Conservation (phyloP, 768 basidiomycete genomes). For the Nidularia pulvinata region DNA sequence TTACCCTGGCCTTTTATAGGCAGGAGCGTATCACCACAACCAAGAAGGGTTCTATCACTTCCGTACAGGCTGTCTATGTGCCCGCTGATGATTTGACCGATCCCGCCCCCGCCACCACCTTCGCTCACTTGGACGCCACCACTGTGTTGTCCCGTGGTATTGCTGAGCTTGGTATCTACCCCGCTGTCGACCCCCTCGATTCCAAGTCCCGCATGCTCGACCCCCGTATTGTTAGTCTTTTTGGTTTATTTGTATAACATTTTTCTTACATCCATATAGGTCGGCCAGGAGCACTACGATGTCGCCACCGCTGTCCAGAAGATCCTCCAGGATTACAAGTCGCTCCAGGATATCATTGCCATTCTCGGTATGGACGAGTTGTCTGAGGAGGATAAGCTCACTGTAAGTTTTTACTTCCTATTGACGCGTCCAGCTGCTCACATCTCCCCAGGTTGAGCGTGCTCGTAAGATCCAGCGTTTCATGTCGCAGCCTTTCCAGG, state of each 20-base stretch:
- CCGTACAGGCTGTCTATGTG: conserved; percentile 99
- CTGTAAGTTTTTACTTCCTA: conserved; percentile 49
- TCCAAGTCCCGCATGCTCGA: conserved; percentile 99
- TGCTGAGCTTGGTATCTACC: conserved; percentile 99
- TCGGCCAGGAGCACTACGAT: conserved; percentile 93
- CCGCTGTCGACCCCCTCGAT: conserved; percentile 98
- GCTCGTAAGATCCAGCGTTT: conserved; percentile 99
- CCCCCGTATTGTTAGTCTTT: conserved; percentile 86
- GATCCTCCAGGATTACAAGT: conserved; percentile 97
- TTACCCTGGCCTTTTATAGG: conserved; percentile 35
- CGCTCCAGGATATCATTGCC: conserved; percentile 99
- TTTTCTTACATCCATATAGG: conserved; percentile 30
- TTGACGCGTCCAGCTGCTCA: no score
- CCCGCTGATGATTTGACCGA: conserved; percentile 99
- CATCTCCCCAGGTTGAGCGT: conserved; percentile 75
- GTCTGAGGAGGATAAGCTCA: conserved; percentile 99
- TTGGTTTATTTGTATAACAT: neutral
- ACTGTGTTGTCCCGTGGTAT: conserved; percentile 99
- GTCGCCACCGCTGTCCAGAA: conserved; percentile 97
- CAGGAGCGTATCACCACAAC: conserved; percentile 99
- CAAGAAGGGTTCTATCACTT: conserved; percentile 99
- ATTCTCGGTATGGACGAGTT: conserved; percentile 99
- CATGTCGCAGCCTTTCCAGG: conserved; percentile 99
- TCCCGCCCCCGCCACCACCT: conserved; percentile 99
- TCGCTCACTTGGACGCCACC: conserved; percentile 99